A percentile compares a stretch with the other conserved stretches of the same genome.
phyloP scores from a whole-genome alignment of 139 green algal genomes.

The Chlorella sorokiniana region DNA sequence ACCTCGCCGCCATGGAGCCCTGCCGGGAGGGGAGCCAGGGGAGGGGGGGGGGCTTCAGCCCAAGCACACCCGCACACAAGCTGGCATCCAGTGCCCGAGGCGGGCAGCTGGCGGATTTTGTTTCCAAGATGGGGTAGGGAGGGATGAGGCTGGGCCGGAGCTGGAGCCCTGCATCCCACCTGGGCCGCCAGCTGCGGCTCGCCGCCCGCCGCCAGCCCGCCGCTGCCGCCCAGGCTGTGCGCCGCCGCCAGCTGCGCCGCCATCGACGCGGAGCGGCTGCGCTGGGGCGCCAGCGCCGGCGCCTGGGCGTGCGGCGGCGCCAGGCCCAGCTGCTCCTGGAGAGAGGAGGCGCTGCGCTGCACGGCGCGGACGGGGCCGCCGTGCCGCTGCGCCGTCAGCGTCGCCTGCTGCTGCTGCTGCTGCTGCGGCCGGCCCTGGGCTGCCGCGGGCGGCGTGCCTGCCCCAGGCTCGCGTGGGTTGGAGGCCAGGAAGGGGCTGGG shows the following conservation, averaged over 20 bases:
- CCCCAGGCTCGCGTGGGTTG: neutral
- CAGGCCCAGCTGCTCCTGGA: neutral
- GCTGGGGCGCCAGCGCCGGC: too few species aligned
- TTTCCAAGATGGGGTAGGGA: too few species aligned
- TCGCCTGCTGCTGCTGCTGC: neutral
- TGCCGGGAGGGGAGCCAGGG: too few species aligned
- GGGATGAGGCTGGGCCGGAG: too few species aligned
- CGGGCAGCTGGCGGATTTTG: too few species aligned
- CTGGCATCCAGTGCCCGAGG: too few species aligned
- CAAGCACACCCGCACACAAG: too few species aligned
- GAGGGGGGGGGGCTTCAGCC: too few species aligned
- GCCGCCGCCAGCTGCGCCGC: neutral
- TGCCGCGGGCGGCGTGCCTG: neutral
- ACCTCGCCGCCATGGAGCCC: too few species aligned
- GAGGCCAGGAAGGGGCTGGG: constrained; percentile 17
- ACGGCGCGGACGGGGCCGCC: neutral
- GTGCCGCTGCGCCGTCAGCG: neutral
- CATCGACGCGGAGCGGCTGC: too few species aligned
- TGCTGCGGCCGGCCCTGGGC: neutral
- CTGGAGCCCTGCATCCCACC: too few species aligned
- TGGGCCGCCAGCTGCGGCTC: neutral
- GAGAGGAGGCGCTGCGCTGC: neutral
- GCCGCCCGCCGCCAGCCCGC: neutral
- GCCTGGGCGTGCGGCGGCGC: neutral
- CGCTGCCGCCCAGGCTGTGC: neutral